phyloP scores from a whole-genome alignment of 148 eudicot species.

The Spergularia bocconei region DNA sequence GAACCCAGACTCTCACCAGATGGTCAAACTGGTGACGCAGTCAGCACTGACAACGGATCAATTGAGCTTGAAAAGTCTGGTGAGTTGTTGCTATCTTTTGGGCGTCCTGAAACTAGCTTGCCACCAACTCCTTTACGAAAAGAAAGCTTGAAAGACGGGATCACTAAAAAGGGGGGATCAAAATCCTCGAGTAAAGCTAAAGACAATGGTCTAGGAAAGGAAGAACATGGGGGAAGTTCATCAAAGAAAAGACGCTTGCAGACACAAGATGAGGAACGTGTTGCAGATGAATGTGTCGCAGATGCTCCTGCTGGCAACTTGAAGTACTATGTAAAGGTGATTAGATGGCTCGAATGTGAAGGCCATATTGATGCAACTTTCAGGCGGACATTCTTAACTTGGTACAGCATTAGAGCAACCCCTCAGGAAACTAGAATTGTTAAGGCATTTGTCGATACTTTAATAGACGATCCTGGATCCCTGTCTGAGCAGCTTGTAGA shows the following conservation, averaged over 20 bases:
- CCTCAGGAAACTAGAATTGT: constrained; percentile 68
- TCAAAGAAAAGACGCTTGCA: constrained; percentile 47
- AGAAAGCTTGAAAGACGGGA: constrained; percentile 45
- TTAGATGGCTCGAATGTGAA: constrained; percentile 65
- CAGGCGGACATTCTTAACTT: constrained; percentile 74
- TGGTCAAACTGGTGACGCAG: constrained; percentile 29
- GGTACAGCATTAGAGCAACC: constrained; percentile 83
- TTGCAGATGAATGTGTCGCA: constrained; percentile 34
- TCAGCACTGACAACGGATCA: constrained; percentile 40
- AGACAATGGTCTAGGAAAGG: constrained; percentile 33
- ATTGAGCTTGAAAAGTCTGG: constrained; percentile 29
- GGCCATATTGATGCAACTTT: constrained; percentile 69
- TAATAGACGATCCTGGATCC: constrained; percentile 61
- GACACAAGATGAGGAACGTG: constrained; percentile 38
- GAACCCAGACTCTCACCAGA: constrained; percentile 30
- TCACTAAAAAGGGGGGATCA: constrained; percentile 23
- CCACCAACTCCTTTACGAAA: constrained; percentile 65
- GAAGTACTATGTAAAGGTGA: constrained; percentile 64
- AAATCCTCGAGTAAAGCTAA: constrained; percentile 36
- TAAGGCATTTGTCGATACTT: constrained; percentile 61
- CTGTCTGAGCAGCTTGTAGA: constrained; percentile 84
- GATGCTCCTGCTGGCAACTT: constrained; percentile 37
- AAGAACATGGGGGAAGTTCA: constrained; percentile 37
- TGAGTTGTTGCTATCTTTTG: constrained; percentile 32
- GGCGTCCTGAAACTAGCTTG: constrained; percentile 39